These are phyloP conservation scores for Tolypocladium tundrense DNA, from an alignment of 2,329 filamentous ascomycete species.

Conservation along the genomic window DNA sequence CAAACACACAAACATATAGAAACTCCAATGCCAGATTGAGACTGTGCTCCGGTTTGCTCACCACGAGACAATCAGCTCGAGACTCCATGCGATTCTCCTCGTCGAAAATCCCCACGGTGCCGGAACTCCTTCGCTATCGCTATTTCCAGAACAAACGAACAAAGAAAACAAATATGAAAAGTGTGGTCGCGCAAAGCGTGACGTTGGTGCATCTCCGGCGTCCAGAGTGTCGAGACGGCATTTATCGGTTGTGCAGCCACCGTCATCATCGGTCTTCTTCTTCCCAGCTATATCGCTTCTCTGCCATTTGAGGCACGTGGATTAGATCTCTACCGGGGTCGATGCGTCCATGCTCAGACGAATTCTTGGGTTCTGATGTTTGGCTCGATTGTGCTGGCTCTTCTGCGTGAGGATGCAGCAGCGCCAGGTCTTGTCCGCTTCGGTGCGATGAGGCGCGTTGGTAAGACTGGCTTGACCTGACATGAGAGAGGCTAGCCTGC, in stretches of 20 bases:
- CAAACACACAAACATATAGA: not conserved
- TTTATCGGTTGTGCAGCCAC: not conserved
- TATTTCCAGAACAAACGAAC: constrained; percentile 2
- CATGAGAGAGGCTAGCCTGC: constrained; percentile 10
- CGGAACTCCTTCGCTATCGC: constrained; percentile 10
- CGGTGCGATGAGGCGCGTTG: not conserved
- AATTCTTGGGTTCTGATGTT: not conserved
- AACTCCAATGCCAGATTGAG: not conserved
- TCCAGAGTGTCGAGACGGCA: not conserved
- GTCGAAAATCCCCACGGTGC: not conserved
- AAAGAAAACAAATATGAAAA: constrained; percentile 1
- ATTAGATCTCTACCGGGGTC: constrained; percentile 33
- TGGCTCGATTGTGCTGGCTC: not conserved
- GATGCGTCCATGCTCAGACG: constrained; percentile 23
- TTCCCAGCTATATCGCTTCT: constrained; percentile 43
- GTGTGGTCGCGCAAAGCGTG: not conserved
- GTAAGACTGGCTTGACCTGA: not conserved
- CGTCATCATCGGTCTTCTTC: constrained; percentile 11
- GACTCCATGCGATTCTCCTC: not conserved
- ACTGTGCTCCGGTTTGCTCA: not conserved
- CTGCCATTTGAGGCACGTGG: constrained; percentile 40
- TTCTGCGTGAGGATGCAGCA: not conserved
- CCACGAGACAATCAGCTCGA: not conserved
- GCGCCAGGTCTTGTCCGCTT: not conserved
- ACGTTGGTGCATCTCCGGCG: not conserved